phyloP scores from a whole-genome alignment of 768 basidiomycete genomes.

The Panus rudis region DNA sequence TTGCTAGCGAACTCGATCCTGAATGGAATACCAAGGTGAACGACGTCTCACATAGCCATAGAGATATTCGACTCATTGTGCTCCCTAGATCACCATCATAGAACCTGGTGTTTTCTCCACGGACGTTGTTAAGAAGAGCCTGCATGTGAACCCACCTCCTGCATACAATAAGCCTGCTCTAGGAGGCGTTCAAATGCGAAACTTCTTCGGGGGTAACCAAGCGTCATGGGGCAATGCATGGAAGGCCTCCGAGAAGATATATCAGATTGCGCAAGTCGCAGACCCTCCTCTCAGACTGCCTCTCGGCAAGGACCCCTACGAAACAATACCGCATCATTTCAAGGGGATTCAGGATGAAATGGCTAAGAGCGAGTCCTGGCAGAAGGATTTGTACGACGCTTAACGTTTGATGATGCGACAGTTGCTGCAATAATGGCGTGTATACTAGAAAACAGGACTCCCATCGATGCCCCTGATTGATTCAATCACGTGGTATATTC shows the following conservation, averaged over 20 bases:
- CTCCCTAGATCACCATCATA: slow-evolving; percentile 2
- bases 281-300: slow-evolving; percentile 5
- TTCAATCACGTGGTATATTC: no score
- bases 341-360: slow-evolving; percentile 3
- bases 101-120: slow-evolving; percentile 6
- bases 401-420: no score
- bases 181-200: neutral
- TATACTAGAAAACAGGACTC: no score
- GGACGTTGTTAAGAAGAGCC: neutral
- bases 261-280: neutral
- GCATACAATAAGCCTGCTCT: slow-evolving; percentile 5
- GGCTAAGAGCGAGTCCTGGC: slow-evolving; percentile 11
- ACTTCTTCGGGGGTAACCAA: neutral
- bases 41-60: neutral
- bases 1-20: slow-evolving; percentile 34
- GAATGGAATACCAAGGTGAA: slow-evolving; percentile 39
- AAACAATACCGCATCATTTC: slow-evolving; percentile 1
- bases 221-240: neutral
- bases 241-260: slow-evolving; percentile 8
- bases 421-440: no score
- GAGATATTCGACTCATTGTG: no score
- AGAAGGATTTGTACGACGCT: no score
- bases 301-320: slow-evolving; percentile 4
- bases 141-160: neutral
- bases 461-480: no score